Base-by-base conservation (phyloP, 2,329 filamentous ascomycete species). In the Periconia digitata region DNA sequence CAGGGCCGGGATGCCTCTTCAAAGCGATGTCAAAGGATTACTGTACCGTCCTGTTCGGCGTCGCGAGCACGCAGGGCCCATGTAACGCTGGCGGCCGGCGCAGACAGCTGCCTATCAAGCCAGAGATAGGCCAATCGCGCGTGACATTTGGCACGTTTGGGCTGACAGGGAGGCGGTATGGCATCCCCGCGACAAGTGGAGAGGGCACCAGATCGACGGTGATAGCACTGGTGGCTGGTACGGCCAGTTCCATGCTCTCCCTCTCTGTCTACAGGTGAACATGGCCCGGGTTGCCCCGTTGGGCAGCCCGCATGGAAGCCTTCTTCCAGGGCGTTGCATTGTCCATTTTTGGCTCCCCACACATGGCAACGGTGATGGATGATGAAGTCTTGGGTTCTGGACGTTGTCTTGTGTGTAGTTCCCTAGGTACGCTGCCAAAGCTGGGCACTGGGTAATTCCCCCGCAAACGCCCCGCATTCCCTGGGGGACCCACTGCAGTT, bases 161-260 rank as follows among this genome's bases (percentile, higher is more conserved):
- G 27, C 27, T 32, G 27, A 32, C 27, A 27, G 6, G 7, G 7
- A 27, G 24, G 24, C 24, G 12, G 6, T n/a, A n/a, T 32, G 27
- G 27, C n/a, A 15, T 32, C 27, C 27, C 27, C 27, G 27, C 27
- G 27, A 32, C n/a, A n/a, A n/a, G n/a, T n/a, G n/a, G n/a, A n/a
- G n/a, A n/a, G n/a, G n/a, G n/a, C n/a, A 32, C n/a, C 8, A 2
- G 49, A 51, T 51, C 49, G 49, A 37, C 44, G 32, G 3, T 20
- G 18, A 20, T 13, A 17, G 40, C 42, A 24, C 47, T 36, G 49
- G 21, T 21, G 42, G 24, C 35, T 40, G 44, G 39, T n/a, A n/a
- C n/a, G n/a, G n/a, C n/a, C n/a, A n/a, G n/a, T 20, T 38, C 27
- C 13, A 5, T 43, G 43, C 27, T n/a, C 27, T 32, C n/a, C n/a